Percentiles rank a stretch among this genome's conserved stretches.
phyloP scores from a whole-genome alignment of 176 grass and related monocot genomes.

The Phyllostachys edulis region DNA sequence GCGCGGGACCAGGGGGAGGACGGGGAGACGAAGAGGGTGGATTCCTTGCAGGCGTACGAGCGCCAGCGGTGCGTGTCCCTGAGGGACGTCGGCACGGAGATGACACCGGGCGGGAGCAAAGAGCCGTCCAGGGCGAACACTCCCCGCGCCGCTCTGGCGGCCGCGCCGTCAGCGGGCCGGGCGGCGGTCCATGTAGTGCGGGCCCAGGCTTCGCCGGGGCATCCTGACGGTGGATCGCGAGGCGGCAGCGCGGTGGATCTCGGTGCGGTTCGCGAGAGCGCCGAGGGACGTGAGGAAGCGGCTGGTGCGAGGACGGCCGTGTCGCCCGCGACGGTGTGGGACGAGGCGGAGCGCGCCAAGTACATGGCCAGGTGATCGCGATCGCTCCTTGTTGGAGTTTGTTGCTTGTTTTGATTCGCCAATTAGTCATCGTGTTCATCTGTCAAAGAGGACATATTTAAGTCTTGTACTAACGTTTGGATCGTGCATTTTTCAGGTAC shows the following conservation, averaged over 20 bases:
- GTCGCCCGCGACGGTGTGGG: conserved; percentile 70
- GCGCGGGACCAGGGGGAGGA: not conserved
- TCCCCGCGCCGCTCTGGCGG: conserved; percentile 35
- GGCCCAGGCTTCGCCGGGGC: not conserved
- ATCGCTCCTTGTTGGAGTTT: not conserved
- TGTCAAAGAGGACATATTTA: not conserved
- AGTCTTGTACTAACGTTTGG: not conserved
- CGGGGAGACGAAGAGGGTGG: conserved; percentile 64
- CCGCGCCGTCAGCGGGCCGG: not conserved
- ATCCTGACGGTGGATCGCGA: not conserved
- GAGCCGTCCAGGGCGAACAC: conserved; percentile 79
- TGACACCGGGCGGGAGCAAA: conserved; percentile 78
- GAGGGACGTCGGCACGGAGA: conserved; percentile 84
- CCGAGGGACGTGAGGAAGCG: not conserved
- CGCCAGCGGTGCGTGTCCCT: conserved; percentile 28
- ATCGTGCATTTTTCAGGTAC: conserved; percentile 45
- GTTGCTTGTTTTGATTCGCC: not conserved
- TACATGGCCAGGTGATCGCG: conserved; percentile 69
- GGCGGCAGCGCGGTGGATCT: not conserved
- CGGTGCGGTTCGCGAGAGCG: not conserved
- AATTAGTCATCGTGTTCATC: not conserved
- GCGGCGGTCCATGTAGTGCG: not conserved
- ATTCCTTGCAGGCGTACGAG: conserved; percentile 35
- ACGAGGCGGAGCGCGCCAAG: conserved; percentile 76
- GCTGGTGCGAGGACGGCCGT: conserved; percentile 24